phyloP scores from a whole-genome alignment of 495 filamentous ascomycete species.

The Podospora pseudocomata region DNA sequence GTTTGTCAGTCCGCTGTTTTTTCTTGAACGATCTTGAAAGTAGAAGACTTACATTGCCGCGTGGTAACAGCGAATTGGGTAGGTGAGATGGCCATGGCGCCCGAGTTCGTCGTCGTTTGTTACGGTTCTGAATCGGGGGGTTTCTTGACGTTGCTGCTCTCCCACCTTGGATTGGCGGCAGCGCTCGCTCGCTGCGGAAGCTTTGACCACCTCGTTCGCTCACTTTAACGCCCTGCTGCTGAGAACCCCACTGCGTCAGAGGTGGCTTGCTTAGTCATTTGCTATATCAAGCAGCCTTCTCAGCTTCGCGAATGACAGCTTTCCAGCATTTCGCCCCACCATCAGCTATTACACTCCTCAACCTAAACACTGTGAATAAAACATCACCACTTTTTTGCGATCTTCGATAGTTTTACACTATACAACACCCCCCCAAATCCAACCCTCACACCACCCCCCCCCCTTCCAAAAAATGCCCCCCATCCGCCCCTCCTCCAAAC shows the following conservation, averaged over 20 bases:
- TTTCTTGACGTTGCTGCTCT: slow-evolving; percentile 18
- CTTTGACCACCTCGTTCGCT: slow-evolving; percentile 19
- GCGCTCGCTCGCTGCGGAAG: slow-evolving; percentile 11
- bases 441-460: background rate
- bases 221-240: background rate
- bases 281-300: background rate
- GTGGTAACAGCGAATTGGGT: slow-evolving; percentile 89
- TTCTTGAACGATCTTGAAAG: background rate
- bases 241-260: background rate
- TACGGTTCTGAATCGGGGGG: slow-evolving; percentile 10
- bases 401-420: no score
- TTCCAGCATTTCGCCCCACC: background rate
- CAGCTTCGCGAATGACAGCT: background rate
- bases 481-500: slow-evolving; percentile 68
- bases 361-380: background rate
- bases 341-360: background rate
- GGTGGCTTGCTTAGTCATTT: slow-evolving; percentile 1
- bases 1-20: slow-evolving; percentile 18
- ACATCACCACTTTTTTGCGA: background rate
- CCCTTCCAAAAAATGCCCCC: slow-evolving; percentile 62
- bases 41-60: slow-evolving; percentile 67
- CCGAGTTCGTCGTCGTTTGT: slow-evolving; percentile 26
- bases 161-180: slow-evolving; percentile 5
- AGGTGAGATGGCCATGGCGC: slow-evolving; percentile 68
- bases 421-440: background rate